Evolutionary conservation across 257 asterid species (phyloP).

Genomic region (Petrea volubilis): DNA sequence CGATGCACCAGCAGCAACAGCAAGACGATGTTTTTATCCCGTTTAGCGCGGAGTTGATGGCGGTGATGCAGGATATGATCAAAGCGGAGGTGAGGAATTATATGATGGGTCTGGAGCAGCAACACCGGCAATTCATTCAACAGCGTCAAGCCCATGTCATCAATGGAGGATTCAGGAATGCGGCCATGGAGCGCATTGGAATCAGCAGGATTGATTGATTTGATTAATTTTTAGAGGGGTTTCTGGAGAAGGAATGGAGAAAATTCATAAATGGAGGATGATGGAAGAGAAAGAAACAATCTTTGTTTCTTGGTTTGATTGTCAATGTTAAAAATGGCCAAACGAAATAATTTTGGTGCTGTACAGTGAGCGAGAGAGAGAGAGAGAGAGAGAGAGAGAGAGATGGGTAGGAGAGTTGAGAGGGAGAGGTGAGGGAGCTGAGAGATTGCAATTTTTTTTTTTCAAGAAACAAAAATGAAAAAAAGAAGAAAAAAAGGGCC

Average conservation of each 20-base stretch:
- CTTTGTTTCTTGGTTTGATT: conserved; percentile 43
- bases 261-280: neutral
- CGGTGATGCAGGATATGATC: conserved; percentile 70
- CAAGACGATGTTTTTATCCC: conserved; percentile 51
- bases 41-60: conserved; percentile 45
- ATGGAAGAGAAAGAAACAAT: conserved; percentile 29
- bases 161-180: conserved; percentile 52
- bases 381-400: neutral
- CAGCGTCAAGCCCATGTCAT: conserved; percentile 47
- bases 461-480: neutral
- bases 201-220: conserved; percentile 42
- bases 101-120: conserved; percentile 52
- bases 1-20: neutral
- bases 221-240: neutral
- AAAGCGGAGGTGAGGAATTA: conserved; percentile 60
- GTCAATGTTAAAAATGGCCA: neutral
- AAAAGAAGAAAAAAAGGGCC: no score
- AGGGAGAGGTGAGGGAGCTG: neutral
- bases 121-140: conserved; percentile 15
- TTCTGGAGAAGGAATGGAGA: no score
- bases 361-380: conserved; percentile 22
- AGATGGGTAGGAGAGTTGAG: neutral
- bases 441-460: neutral
- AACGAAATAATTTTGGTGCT: conserved; percentile 25
- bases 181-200: conserved; percentile 49